These are phyloP conservation scores for Solanum ossicruentum DNA, from an alignment of 257 asterid species.

Conservation along the genomic window DNA sequence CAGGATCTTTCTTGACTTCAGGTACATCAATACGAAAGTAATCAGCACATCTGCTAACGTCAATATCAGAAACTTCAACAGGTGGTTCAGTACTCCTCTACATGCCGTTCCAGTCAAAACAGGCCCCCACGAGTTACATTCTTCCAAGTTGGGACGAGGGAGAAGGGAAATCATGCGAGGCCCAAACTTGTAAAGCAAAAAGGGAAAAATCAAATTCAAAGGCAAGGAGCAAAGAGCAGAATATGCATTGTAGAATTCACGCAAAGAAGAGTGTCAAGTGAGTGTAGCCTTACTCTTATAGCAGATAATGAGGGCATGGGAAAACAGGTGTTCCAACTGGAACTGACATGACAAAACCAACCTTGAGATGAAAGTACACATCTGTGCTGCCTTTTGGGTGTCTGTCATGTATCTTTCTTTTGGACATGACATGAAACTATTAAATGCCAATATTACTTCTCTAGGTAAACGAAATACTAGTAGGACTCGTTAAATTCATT, in stretches of 20 bases:
- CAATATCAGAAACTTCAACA: conserved; percentile 59
- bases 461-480: background rate
- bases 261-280: background rate
- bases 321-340: background rate
- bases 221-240: background rate
- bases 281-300: background rate
- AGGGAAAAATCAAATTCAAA: background rate
- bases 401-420: background rate
- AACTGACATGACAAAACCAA: background rate
- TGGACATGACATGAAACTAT: background rate
- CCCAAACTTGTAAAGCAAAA: background rate
- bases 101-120: conserved; percentile 51
- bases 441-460: background rate
- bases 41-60: conserved; percentile 48
- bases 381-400: background rate
- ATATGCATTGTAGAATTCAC: background rate
- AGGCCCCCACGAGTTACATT: conserved; percentile 23
- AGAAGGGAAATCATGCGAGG: conserved; percentile 41
- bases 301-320: background rate
- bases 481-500: background rate
- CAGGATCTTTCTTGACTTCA: conserved; percentile 79
- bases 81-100: conserved; percentile 49
- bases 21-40: conserved; percentile 76
- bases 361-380: background rate
- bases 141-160: conserved; percentile 30